Percentiles rank a stretch among this genome's conserved stretches.
Evolutionary conservation across 805 yeast genomes (phyloP).

Genomic region (Lipomyces kockii): DNA sequence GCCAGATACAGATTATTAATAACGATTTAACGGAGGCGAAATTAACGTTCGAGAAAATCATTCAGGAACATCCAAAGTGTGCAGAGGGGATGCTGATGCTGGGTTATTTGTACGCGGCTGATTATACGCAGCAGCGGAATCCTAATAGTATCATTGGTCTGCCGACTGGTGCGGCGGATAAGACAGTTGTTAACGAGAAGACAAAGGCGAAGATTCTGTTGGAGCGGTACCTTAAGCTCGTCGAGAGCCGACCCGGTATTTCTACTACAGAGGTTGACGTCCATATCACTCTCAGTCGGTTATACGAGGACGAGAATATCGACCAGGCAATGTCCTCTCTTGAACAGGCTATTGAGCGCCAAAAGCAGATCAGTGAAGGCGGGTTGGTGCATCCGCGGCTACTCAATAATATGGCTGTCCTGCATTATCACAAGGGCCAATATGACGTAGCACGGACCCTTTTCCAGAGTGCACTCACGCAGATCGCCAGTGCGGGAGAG

Average conservation of each 20-base stretch:
- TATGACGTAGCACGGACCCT: slow-evolving; percentile 59
- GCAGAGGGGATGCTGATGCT: slow-evolving; percentile 70
- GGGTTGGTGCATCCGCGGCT: slow-evolving; percentile 51
- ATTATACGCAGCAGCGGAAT: slow-evolving; percentile 47
- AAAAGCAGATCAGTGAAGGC: slow-evolving; percentile 43
- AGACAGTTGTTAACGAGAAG: slow-evolving; percentile 42
- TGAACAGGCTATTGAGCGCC: slow-evolving; percentile 61
- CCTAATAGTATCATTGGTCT: slow-evolving; percentile 5
- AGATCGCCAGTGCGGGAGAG: slow-evolving; percentile 29
- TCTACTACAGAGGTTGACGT: slow-evolving; percentile 64
- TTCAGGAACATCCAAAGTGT: slow-evolving; percentile 67
- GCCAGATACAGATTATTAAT: slow-evolving; percentile 79
- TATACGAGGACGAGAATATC: slow-evolving; percentile 67
- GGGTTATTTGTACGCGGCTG: slow-evolving; percentile 69
- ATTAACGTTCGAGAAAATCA: slow-evolving; percentile 76
- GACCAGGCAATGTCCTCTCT: slow-evolving; percentile 70
- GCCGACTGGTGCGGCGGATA: slow-evolving; percentile 30
- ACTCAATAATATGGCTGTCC: slow-evolving; percentile 82
- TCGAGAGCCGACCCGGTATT: slow-evolving; percentile 59
- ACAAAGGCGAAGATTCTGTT: slow-evolving; percentile 65
- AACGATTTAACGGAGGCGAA: slow-evolving; percentile 81
- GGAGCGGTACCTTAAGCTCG: slow-evolving; percentile 70
- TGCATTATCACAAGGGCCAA: slow-evolving; percentile 69
- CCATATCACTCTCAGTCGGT: slow-evolving; percentile 65
- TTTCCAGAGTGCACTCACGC: slow-evolving; percentile 56